A percentile compares a stretch with the other conserved stretches of the same genome.
Conservation (phyloP, 495 filamentous ascomycete genomes). For the Trichoderma asperelloides region DNA sequence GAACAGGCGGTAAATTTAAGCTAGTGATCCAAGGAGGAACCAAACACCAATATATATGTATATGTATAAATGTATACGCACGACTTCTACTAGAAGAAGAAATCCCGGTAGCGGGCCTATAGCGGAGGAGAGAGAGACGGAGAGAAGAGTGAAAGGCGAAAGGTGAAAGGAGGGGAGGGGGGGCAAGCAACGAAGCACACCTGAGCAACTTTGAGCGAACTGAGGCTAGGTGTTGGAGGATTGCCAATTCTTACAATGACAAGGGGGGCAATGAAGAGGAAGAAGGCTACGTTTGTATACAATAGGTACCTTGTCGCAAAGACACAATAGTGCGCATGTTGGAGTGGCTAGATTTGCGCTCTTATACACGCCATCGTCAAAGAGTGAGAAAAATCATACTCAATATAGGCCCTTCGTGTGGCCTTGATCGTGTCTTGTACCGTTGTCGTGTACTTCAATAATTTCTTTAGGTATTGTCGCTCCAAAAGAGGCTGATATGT, state of each 20-base stretch:
- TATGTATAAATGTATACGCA: background rate
- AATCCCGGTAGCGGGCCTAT: background rate
- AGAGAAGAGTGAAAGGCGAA: too few species aligned
- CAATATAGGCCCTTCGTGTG: background rate
- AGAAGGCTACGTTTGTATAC: background rate
- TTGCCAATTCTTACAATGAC: background rate
- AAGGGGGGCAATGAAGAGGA: background rate
- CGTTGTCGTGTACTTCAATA: background rate
- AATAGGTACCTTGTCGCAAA: background rate
- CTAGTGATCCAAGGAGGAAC: background rate
- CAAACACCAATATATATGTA: too few species aligned
- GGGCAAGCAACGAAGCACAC: background rate
- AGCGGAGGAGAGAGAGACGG: too few species aligned
- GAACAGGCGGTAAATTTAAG: constrained; percentile 15
- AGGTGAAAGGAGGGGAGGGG: too few species aligned
- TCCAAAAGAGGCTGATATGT: background rate
- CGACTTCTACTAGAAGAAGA: background rate
- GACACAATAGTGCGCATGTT: background rate
- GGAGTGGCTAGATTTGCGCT: background rate
- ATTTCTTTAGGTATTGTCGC: background rate
- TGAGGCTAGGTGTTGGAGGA: constrained; percentile 2
- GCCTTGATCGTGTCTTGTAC: background rate
- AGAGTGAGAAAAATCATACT: background rate
- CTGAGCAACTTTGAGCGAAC: background rate
- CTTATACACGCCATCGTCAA: background rate